A percentile compares a stretch with the other conserved stretches of the same genome.
These are phyloP conservation scores for Epicoccum sorghinum DNA, from an alignment of 2,329 filamentous ascomycete species.

Conservation along the genomic window DNA sequence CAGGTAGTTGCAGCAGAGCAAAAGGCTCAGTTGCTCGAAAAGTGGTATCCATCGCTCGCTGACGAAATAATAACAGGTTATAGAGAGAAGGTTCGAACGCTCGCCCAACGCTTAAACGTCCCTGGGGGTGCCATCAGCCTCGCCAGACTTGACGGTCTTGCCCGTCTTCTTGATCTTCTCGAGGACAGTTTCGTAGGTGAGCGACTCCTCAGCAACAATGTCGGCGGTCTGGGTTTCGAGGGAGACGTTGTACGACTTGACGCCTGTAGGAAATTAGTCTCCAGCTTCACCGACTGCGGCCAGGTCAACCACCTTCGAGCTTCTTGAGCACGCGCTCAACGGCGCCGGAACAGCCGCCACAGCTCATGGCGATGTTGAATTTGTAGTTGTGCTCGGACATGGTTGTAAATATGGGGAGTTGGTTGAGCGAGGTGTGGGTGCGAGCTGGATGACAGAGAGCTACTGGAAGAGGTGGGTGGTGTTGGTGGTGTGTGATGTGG, in stretches of 20 bases:
- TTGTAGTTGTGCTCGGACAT: slow-evolving; percentile 85
- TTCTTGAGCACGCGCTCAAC: slow-evolving; percentile 91
- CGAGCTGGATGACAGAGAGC: background rate
- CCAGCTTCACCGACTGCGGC: slow-evolving; percentile 4
- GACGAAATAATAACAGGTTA: slow-evolving; percentile 22
- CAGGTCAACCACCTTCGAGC: slow-evolving; percentile 72
- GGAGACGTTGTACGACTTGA: slow-evolving; percentile 85
- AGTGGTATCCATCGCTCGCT: slow-evolving; percentile 26
- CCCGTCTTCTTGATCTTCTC: slow-evolving; percentile 93
- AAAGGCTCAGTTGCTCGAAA: slow-evolving; percentile 10
- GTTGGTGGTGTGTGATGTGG: slow-evolving; percentile 6
- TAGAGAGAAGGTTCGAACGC: slow-evolving; percentile 12
- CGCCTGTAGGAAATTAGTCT: slow-evolving; percentile 61
- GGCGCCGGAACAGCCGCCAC: slow-evolving; percentile 93
- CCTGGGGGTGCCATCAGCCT: slow-evolving; percentile 65
- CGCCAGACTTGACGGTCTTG: slow-evolving; percentile 82
- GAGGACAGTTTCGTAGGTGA: slow-evolving; percentile 81
- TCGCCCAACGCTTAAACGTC: slow-evolving; percentile 30
- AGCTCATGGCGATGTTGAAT: slow-evolving; percentile 94
- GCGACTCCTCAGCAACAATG: slow-evolving; percentile 70
- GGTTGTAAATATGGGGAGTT: slow-evolving; percentile 33
- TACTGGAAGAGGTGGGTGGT: background rate
- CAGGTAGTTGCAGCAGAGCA: slow-evolving; percentile 4
- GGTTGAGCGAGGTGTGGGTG: slow-evolving; percentile 1
- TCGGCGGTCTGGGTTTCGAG: slow-evolving; percentile 85